Conservation (phyloP, 2,329 filamentous ascomycete species). For the Pseudocercospora pini-densiflorae region DNA sequence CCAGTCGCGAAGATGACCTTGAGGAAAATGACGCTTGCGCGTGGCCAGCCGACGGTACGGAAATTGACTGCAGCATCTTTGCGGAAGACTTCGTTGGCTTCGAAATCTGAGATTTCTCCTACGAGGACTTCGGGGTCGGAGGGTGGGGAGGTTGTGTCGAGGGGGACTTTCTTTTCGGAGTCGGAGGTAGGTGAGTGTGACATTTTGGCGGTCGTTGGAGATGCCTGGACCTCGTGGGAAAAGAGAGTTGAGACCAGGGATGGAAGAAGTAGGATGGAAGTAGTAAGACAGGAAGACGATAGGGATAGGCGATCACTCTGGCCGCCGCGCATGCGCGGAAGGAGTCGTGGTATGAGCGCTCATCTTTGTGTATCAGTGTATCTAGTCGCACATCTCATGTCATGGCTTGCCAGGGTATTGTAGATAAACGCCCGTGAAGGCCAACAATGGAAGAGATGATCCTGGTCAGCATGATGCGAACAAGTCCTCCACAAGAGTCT, state of each 20-base stretch:
- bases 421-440: neutral
- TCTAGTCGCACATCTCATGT: neutral
- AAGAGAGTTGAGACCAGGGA: neutral
- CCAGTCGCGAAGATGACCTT: constrained; percentile 59
- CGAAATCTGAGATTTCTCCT: constrained; percentile 34
- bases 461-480: neutral
- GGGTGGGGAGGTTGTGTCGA: constrained; percentile 14
- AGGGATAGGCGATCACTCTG: constrained; percentile 2
- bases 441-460: neutral
- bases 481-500: constrained; percentile 3
- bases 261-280: neutral
- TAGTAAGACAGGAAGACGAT: neutral
- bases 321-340: neutral
- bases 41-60: constrained; percentile 58
- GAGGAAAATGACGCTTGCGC: constrained; percentile 58
- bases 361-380: neutral
- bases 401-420: constrained; percentile 1
- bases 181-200: constrained; percentile 11
- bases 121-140: constrained; percentile 6
- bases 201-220: neutral
- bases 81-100: constrained; percentile 57
- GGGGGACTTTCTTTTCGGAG: constrained; percentile 24
- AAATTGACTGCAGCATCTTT: constrained; percentile 57
- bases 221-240: too few relatives aligned
- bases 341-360: neutral